Evolutionary conservation across 768 basidiomycete species (phyloP).

Genomic region (Pluteus cervinus): DNA sequence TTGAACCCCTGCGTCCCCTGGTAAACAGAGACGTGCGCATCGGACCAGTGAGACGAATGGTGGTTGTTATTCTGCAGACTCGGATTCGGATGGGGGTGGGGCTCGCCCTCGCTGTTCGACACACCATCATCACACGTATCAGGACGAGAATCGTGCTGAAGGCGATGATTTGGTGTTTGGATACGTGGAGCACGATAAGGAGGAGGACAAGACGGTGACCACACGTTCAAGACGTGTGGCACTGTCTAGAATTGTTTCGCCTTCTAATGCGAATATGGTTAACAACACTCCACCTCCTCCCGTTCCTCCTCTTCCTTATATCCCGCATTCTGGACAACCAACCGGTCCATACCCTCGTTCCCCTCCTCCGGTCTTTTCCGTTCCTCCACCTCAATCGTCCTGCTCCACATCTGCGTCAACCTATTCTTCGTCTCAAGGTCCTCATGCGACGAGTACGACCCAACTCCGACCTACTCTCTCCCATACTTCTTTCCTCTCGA

Average conservation of each 20-base stretch:
- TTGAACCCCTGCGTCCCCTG: too few relatives aligned
- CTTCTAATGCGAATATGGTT: slow-evolving; percentile 27
- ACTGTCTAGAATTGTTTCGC: slow-evolving; percentile 19
- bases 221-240: slow-evolving; percentile 46
- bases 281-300: slow-evolving; percentile 29
- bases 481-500: slow-evolving; percentile 39
- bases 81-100: too few relatives aligned
- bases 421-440: slow-evolving; percentile 41
- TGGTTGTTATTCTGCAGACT: too few relatives aligned
- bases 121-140: too few relatives aligned
- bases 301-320: slow-evolving; percentile 12
- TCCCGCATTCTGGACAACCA: slow-evolving; percentile 3
- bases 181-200: slow-evolving; percentile 39
- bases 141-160: too few relatives aligned
- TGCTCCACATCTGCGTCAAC: slow-evolving; percentile 66
- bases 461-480: slow-evolving; percentile 26
- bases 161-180: slow-evolving; percentile 51
- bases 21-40: too few relatives aligned
- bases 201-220: slow-evolving; percentile 72
- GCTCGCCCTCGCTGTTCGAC: too few relatives aligned
- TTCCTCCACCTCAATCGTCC: slow-evolving; percentile 53
- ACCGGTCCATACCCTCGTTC: slow-evolving; percentile 45
- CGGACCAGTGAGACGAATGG: too few relatives aligned
- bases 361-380: slow-evolving; percentile 45
- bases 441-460: slow-evolving; percentile 27